Base-by-base conservation (phyloP, 2,329 filamentous ascomycete species). In the Aspergillus tamarii region DNA sequence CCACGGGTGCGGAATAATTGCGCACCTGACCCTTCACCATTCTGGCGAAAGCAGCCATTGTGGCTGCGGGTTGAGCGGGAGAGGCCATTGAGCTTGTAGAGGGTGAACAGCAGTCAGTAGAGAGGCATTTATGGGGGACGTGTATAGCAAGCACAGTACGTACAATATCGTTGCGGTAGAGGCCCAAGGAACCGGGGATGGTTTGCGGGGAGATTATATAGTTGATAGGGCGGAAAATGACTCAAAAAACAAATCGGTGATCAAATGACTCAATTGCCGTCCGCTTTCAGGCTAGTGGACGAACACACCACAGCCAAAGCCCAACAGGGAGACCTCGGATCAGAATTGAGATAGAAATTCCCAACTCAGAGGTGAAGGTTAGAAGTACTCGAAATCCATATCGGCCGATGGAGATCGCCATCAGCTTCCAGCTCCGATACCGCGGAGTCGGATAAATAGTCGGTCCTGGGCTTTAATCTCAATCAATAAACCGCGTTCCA, bases 1-100 rank as follows among this genome's bases (percentile, higher is more conserved):
- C 81, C 45, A 82, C 63, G 6, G 80, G 80, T 46, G 81, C 79
- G 59, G 81, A 82, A 71, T 83, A 83, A 64, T 72, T 70, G 62
- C 80, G 76, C 60, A 79, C 72, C 61, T 81, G 79, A 67, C 75
- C 73, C 66, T 76, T 77, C 60, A 74, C 66, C 72, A 77, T 76
- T 53, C 76, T 70, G 59, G 73, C 69, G 66, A 78, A 75, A 59
- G 72, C 66, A 63, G 73, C 75, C 74, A 77, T 74, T 60, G 72
- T 67, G 68, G 73, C 67, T 58, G 69, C 65, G 34, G 76, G 65
- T 53, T 75, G 72, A 8, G 71, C 59, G 36, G 69, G 65, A 46
- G 68, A 68, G 55, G 70, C 70, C 74, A 76, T 77, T 43, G 50
- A 52, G 45, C n/a, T 43, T n/a, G n/a, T 11, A 30, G 6, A 52